These are phyloP conservation scores for Rhododendron mucronatum DNA, from an alignment of 148 eudicot species.

Conservation along the genomic window DNA sequence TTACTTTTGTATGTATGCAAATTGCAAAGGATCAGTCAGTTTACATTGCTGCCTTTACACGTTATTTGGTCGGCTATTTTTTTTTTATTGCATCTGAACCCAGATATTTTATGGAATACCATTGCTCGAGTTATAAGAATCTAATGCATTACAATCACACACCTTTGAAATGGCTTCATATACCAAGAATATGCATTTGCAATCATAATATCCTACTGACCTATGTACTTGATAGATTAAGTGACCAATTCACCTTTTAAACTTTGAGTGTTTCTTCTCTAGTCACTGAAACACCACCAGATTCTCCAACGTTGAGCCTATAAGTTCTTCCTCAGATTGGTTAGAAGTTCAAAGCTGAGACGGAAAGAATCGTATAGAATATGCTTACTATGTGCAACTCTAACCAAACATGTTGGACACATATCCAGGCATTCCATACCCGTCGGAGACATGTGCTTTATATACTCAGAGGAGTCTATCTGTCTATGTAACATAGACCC, in stretches of 20 bases:
- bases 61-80: background rate
- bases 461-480: background rate
- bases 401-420: background rate
- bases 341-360: background rate
- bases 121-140: background rate
- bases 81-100: background rate
- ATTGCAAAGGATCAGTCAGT: background rate
- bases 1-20: background rate
- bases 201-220: too few relatives aligned
- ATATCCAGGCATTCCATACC: background rate
- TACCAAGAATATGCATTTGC: background rate
- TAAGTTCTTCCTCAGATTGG: background rate
- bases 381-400: background rate
- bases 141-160: background rate
- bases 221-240: background rate
- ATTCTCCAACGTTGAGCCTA: background rate
- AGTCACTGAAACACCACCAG: background rate
- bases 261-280: background rate
- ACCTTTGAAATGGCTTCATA: background rate
- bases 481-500: background rate
- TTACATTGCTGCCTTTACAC: background rate
- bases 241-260: background rate
- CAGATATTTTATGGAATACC: background rate
- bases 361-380: background rate
- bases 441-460: background rate